Evolutionary conservation across 768 basidiomycete genomes (phyloP), one percentile per base, ranked within the genome.

Genomic region (Pisolithus tinctorius): DNA sequence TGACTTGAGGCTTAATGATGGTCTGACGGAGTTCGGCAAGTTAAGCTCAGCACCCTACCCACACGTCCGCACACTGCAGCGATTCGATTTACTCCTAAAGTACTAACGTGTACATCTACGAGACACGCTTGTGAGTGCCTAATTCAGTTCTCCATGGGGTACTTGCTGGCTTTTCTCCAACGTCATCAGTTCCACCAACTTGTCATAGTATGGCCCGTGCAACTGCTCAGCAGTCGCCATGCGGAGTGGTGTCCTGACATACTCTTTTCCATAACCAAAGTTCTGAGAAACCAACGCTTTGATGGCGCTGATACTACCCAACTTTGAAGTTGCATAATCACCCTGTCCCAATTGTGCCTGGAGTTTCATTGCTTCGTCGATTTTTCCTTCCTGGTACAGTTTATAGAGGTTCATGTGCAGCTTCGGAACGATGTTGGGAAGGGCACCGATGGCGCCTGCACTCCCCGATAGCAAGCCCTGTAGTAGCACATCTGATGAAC

Each of bases 401-500:
- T 68, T 61, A 49, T 76, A 79, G 30, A 86, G 56, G 54, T 68
- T 67, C 5, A 63, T 65, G 61, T 86, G 84, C 14, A 79, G 58
- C 55, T 82, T 84, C 6, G 84, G 84, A 14, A 77, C 57, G 47
- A 84, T 64, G 59, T 84, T 84, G 11, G 79, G 80, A 10, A 81
- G 70, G 1, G 81, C 84, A 38, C 80, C 80, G 58, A 88, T 88
- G 47, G 75, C 69, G 0, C 86, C 87, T 27, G 83, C 76, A 56
- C 82, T 78, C 7, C 79, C 77, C 3, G 81, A 79, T 37, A 81
- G 63, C 6, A 89, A 73, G 4, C 81, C 79, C 17, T 85, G 77
- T 11, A 79, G 67, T 58, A 87, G 81, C 37, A 84, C 72, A 58
- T 92, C 88, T 6, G 81, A 81, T 51, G 83, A 81, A 1, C 91